Conservation (phyloP, 192 early-diverging fungal genomes). For the Blastocladiella britannica region DNA sequence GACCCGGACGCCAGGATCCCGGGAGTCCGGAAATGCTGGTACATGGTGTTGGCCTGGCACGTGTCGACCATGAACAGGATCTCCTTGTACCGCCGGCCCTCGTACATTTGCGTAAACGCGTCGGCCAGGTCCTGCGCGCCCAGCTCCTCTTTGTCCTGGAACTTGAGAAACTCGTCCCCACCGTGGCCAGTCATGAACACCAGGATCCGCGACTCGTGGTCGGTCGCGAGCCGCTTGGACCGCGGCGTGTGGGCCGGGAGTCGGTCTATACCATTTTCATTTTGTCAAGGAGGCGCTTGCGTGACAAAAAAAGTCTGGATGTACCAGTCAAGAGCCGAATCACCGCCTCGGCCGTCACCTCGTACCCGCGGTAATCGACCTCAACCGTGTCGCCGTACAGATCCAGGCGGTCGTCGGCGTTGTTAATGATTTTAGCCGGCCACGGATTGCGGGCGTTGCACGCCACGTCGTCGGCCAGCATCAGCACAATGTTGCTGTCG, state of each 20-base stretch:
- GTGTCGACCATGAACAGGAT: constrained; percentile 98
- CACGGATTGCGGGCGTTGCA: constrained; percentile 88
- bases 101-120: constrained; percentile 93
- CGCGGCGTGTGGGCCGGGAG: constrained; percentile 70
- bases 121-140: constrained; percentile 87
- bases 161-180: constrained; percentile 95
- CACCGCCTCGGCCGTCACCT: constrained; percentile 97
- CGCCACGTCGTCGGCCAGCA: constrained; percentile 97
- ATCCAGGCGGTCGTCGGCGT: constrained; percentile 56
- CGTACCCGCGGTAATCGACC: constrained; percentile 97
- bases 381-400: constrained; percentile 93
- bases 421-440: constrained; percentile 84
- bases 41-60: constrained; percentile 97
- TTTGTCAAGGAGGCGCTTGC: too few species aligned
- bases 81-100: constrained; percentile 90
- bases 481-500: constrained; percentile 96
- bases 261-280: constrained; percentile 34
- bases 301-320: neutral
- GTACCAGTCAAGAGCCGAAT: constrained; percentile 76
- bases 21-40: constrained; percentile 72
- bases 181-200: constrained; percentile 99
- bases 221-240: constrained; percentile 81
- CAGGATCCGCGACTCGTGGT: constrained; percentile 87
- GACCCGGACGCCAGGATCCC: constrained; percentile 86
- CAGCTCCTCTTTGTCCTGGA: constrained; percentile 96